Evolutionary conservation across 78 protist genomes (phyloP), one percentile per base, ranked within the genome.

Genomic region (Dictyostelium intermedium): DNA sequence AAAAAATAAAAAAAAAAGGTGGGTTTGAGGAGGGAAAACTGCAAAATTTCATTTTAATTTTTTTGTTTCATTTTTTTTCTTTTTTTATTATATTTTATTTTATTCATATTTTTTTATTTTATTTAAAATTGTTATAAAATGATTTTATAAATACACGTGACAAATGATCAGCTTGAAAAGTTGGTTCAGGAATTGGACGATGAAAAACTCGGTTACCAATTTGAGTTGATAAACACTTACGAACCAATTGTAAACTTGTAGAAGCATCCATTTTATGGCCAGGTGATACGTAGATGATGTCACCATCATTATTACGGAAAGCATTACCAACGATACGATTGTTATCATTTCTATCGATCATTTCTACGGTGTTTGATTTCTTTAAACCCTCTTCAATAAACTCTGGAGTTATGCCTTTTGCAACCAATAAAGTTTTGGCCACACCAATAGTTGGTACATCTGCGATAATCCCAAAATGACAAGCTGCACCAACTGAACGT

Each of bases 391-490:
- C 53, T 9, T 91, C 79, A 20, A 97, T 43, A 63, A 9, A 25
- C 5, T 96, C 96, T 1, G 18, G 47, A 1, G 92, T 63, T 30
- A 97, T 80, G 45, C 98, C 97, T 7, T 96, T 91, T 69, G 91
- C 61, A 0, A 37, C 85, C 6, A 97, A 82, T 5, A 96, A 18
- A 47, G 74, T 14, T 41, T 97, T 97, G 43, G 98, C 98, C 1
- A 97, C 97, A 27, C 98, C 98, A 23, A 97, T 74, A 0, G 98
- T 95, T 37, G 97, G 98, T 8, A 96, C 13, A 83, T 91, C 94
- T 0, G 45, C 32, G 4, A 86, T 13, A 35, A 97, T 93, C 9
- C 98, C 97, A 10, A 97, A 43, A 53, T 97, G 98, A 9, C 84
- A 69, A 1, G 98, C 98, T 0, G 85, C 73, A 9, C 98, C 98